These are phyloP conservation scores for Xylaria castorea DNA, from an alignment of 495 filamentous ascomycete genomes.

Conservation along the genomic window DNA sequence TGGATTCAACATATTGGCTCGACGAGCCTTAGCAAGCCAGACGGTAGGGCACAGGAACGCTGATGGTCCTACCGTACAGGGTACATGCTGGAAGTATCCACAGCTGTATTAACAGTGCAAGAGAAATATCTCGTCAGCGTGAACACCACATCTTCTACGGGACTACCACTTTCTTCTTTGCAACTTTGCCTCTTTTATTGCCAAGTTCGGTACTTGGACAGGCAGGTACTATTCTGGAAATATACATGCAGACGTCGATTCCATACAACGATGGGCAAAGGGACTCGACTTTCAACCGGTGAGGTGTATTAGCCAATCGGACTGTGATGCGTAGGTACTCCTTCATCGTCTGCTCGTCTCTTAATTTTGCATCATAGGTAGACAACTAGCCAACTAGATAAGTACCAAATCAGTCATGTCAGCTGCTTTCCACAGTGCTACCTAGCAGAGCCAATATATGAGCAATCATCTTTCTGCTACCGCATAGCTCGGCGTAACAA, in stretches of 20 bases:
- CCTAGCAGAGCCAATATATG: conserved; percentile 18
- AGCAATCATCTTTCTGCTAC: conserved; percentile 27
- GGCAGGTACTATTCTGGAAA: neutral
- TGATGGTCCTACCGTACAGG: conserved; percentile 5
- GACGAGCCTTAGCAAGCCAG: conserved; percentile 14
- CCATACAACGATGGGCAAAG: neutral
- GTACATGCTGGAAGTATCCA: conserved; percentile 6
- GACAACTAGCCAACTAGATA: neutral
- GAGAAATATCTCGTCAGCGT: neutral
- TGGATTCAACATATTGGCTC: neutral
- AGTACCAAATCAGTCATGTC: conserved; percentile 11
- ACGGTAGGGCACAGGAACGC: conserved; percentile 6
- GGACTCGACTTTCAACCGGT: conserved; percentile 24
- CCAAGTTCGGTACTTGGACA: neutral
- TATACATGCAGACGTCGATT: conserved; percentile 16
- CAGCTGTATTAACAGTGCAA: conserved; percentile 4
- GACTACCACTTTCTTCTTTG: neutral
- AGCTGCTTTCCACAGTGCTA: conserved; percentile 29
- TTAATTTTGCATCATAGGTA: conserved; percentile 17
- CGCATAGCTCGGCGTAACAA: conserved; percentile 5
- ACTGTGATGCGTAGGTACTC: conserved; percentile 17
- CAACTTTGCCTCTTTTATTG: neutral
- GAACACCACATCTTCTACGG: neutral
- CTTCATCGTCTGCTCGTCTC: conserved; percentile 16
- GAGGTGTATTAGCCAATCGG: conserved; percentile 26